Evolutionary conservation across 176 grass and related monocot genomes (phyloP), one percentile per base, ranked within the genome.

Genomic region (Chrysopogon serrulatus): DNA sequence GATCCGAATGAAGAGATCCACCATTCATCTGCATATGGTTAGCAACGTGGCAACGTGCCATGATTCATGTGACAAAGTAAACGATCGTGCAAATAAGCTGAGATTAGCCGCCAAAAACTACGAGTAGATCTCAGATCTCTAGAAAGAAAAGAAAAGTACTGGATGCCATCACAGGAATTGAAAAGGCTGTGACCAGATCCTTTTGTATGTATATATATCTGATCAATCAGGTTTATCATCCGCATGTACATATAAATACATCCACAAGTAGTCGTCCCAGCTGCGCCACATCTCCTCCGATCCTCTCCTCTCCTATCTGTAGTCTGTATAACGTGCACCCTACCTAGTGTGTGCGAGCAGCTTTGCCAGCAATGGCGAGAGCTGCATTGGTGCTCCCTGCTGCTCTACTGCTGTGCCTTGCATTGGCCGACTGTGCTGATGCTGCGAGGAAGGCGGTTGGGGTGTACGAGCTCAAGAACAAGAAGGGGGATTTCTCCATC

Each of bases 401-500:
- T 39, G 10, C 68, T 17, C n/a, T 59, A n/a, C 44, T 66, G 74
- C 28, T 91, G 74, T 87, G 77, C 78, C 57, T 93, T 35, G 11
- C 82, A 32, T 86, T 81, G 31, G 67, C 88, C 44, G 49, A 33
- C 44, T 30, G 27, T 5, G 83, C 62, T 68, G 83, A 34, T 88
- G 85, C 82, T 5, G 37, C 44, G 45, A 76, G 85, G 68, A 95
- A 87, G 78, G 82, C 4, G 51, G 89, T 95, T 10, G 93, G 91
- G 11, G 76, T 93, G 12, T 98, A 95, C 16, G 87, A 91, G 87
- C 90, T 97, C 76, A 85, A 74, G 44, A 68, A 37, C 78, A 80
- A 80, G 28, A 92, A 90, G 89, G 89, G 91, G 0, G 91, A 93
- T 78, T 98, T 95, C 87, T 98, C 91, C 68, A 32, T 95, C 56